These are phyloP conservation scores for Ophiosphaerella korrae DNA, from an alignment of 2,329 filamentous ascomycete genomes.

Conservation along the genomic window DNA sequence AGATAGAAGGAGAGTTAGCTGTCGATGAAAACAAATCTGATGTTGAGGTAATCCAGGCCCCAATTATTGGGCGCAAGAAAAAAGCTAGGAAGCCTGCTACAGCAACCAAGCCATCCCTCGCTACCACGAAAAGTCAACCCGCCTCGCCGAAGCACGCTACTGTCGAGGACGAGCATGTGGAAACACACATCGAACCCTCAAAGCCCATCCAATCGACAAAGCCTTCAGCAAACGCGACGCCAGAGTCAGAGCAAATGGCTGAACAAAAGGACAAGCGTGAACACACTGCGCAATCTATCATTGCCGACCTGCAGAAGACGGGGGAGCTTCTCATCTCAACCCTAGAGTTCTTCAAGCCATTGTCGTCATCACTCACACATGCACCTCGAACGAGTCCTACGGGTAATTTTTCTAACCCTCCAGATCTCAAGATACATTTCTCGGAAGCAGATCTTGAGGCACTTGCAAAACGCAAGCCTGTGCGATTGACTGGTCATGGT, in stretches of 20 bases:
- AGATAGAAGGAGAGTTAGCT: slow-evolving; percentile 66
- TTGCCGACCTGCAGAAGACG: slow-evolving; percentile 46
- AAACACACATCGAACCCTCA: slow-evolving; percentile 15
- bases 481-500: slow-evolving; percentile 51
- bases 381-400: slow-evolving; percentile 27
- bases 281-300: slow-evolving; percentile 43
- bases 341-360: slow-evolving; percentile 51
- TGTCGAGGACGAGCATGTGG: slow-evolving; percentile 34
- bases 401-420: slow-evolving; percentile 33
- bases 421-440: slow-evolving; percentile 44
- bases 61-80: slow-evolving; percentile 80
- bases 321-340: slow-evolving; percentile 46
- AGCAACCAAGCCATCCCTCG: slow-evolving; percentile 28
- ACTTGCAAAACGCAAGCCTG: slow-evolving; percentile 62
- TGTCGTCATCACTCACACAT: slow-evolving; percentile 43
- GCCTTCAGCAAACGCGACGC: slow-evolving; percentile 25
- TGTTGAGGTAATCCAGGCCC: slow-evolving; percentile 63
- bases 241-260: slow-evolving; percentile 19
- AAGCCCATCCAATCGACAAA: slow-evolving; percentile 27
- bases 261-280: slow-evolving; percentile 40
- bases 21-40: slow-evolving; percentile 53
- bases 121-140: slow-evolving; percentile 32
- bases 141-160: slow-evolving; percentile 36
- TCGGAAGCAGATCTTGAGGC: slow-evolving; percentile 51
- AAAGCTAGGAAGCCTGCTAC: slow-evolving; percentile 72